Evolutionary conservation across 1,284 basidiomycete genomes (phyloP).

Genomic region (Cystobasidiaceae sp.): DNA sequence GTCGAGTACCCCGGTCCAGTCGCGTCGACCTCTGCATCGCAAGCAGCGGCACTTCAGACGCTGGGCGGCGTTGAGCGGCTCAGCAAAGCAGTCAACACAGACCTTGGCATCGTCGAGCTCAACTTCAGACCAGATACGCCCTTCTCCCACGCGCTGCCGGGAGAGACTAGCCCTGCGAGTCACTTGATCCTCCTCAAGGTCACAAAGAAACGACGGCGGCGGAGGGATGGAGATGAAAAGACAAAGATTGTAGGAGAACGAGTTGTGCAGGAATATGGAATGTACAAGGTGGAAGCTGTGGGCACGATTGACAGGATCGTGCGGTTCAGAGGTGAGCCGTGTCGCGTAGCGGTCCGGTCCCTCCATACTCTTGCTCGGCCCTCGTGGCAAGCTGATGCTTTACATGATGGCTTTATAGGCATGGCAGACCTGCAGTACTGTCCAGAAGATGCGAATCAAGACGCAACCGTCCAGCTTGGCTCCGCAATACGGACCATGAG

Average conservation of each 20-base stretch:
- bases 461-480: conserved; percentile 64
- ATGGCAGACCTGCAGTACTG: conserved; percentile 89
- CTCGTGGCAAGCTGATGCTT: too few relatives aligned
- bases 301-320: conserved; percentile 75
- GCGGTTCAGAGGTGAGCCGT: conserved; percentile 78
- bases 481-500: conserved; percentile 70
- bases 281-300: conserved; percentile 71
- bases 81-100: conserved; percentile 61
- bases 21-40: conserved; percentile 54
- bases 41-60: conserved; percentile 58
- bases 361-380: too few relatives aligned
- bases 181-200: conserved; percentile 77
- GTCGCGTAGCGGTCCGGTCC: too few relatives aligned
- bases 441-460: conserved; percentile 54
- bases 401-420: conserved; percentile 51
- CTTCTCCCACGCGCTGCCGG: conserved; percentile 73
- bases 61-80: conserved; percentile 65
- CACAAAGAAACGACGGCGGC: conserved; percentile 56
- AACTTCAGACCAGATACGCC: conserved; percentile 64
- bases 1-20: conserved; percentile 89
- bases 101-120: conserved; percentile 59
- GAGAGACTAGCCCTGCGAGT: conserved; percentile 56
- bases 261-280: conserved; percentile 53
- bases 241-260: conserved; percentile 42
- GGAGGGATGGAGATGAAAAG: conserved; percentile 41